A percentile compares a stretch with the other conserved stretches of the same genome.
Evolutionary conservation across 2,329 filamentous ascomycete genomes (phyloP).

Genomic region (Exophiala aquamarina): DNA sequence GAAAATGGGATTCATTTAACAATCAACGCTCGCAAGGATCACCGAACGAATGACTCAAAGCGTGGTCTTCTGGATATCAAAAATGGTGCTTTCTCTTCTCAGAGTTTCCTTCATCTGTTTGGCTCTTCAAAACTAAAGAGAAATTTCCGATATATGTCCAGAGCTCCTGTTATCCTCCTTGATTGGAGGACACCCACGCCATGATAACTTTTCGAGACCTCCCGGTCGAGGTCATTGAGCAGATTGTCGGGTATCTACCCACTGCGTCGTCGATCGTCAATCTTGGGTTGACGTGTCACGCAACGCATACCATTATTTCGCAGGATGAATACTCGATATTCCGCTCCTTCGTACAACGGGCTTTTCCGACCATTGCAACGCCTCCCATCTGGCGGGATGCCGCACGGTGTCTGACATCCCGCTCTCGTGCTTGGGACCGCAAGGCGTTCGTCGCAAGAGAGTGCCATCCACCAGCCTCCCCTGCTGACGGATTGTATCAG

Average conservation of each 20-base stretch:
- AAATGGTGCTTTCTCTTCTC: too few relatives aligned
- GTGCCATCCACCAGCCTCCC: slow-evolving; percentile 42
- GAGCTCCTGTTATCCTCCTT: too few relatives aligned
- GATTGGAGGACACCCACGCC: too few relatives aligned
- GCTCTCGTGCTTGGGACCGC: slow-evolving; percentile 58
- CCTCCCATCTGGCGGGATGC: slow-evolving; percentile 49
- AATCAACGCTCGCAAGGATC: too few relatives aligned
- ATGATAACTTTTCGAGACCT: too few relatives aligned
- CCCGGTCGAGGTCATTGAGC: slow-evolving; percentile 41
- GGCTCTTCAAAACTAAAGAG: too few relatives aligned
- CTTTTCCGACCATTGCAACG: slow-evolving; percentile 47
- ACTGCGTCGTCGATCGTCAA: slow-evolving; percentile 45
- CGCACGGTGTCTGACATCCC: slow-evolving; percentile 55
- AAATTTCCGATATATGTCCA: too few relatives aligned
- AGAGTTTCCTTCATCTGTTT: too few relatives aligned
- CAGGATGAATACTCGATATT: slow-evolving; percentile 50
- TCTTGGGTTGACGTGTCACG: slow-evolving; percentile 48
- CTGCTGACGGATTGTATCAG: background rate
- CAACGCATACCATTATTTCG: slow-evolving; percentile 46
- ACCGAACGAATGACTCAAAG: too few relatives aligned
- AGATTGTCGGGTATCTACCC: slow-evolving; percentile 44
- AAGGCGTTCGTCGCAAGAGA: slow-evolving; percentile 57
- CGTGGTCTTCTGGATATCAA: too few relatives aligned
- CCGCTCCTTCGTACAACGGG: slow-evolving; percentile 46
- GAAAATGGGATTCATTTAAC: too few relatives aligned